Evolutionary conservation across 768 basidiomycete genomes (phyloP).

Genomic region (Nidularia sp.): DNA sequence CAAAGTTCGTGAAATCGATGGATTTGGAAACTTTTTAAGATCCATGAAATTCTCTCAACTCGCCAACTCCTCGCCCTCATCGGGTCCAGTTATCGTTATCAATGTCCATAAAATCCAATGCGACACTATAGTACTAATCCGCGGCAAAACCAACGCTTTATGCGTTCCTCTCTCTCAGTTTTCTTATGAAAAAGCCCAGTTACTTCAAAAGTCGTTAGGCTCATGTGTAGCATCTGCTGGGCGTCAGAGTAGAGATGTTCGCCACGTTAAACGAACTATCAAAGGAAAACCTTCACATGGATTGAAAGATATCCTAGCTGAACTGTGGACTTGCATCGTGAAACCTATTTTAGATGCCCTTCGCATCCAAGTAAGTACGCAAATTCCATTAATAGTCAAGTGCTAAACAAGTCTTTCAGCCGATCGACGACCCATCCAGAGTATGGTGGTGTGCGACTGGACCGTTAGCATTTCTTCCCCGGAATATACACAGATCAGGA

Average conservation of each 20-base stretch:
- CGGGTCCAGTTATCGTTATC: conserved; percentile 13
- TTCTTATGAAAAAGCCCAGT: conserved; percentile 3
- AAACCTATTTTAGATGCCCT: conserved; percentile 9
- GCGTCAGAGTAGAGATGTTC: no score
- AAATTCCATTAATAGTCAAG: not conserved
- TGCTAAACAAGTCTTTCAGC: not conserved
- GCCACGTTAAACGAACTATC: no score
- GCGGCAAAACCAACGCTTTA: conserved; percentile 1
- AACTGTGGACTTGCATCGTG: conserved; percentile 6
- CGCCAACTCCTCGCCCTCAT: conserved; percentile 4
- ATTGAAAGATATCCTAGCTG: conserved; percentile 3
- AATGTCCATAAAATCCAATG: conserved; percentile 10
- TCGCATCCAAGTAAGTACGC: not conserved
- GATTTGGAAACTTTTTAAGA: conserved; percentile 15
- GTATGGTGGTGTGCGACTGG: conserved; percentile 28
- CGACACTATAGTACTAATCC: conserved; percentile 12
- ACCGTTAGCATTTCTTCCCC: conserved; percentile 19
- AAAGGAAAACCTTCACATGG: not conserved
- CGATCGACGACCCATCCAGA: conserved; percentile 3
- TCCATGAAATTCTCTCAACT: conserved; percentile 5
- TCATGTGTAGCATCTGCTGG: not conserved
- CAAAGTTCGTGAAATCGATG: conserved; percentile 6
- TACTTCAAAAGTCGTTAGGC: not conserved
- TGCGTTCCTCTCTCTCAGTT: conserved; percentile 9
- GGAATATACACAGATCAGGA: conserved; percentile 13